Conservation (phyloP, 306 rosid genomes). For the Prunus padus region DNA sequence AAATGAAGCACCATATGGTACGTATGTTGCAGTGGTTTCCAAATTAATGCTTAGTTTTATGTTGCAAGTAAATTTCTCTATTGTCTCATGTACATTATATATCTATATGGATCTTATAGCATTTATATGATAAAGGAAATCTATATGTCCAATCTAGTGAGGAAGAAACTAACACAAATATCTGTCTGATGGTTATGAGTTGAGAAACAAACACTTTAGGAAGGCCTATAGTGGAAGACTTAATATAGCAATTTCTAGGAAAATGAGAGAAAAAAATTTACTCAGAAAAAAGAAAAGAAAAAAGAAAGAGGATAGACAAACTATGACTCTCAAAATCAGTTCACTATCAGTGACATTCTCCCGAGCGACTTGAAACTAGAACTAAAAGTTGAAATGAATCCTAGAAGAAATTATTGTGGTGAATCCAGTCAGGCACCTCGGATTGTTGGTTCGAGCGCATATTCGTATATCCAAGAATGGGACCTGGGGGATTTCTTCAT, state of each 20-base stretch:
- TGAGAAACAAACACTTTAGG: background rate
- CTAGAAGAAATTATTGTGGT: conserved; percentile 20
- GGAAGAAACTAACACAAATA: background rate
- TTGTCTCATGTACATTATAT: background rate
- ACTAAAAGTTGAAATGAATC: background rate
- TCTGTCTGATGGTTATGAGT: background rate
- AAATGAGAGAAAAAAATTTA: background rate
- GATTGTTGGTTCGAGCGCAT: conserved; percentile 30
- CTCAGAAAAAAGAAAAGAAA: background rate
- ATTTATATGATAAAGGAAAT: background rate
- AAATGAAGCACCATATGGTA: background rate
- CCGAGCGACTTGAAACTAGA: background rate
- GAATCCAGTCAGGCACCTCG: conserved; percentile 34
- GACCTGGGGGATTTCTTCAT: conserved; percentile 29
- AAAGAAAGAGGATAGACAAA: conserved; percentile 9
- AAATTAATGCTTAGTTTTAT: background rate
- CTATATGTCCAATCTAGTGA: background rate
- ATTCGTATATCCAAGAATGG: conserved; percentile 42
- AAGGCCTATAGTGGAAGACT: too few relatives aligned
- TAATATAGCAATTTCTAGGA: background rate
- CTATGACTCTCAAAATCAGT: background rate
- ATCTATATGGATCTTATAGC: background rate
- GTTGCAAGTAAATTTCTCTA: background rate
- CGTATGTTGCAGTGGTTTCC: background rate
- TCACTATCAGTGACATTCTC: background rate